Percentiles rank a stretch among this genome's conserved stretches.
phyloP scores from a whole-genome alignment of 768 basidiomycete genomes.

The Boletus subcaerulescens region DNA sequence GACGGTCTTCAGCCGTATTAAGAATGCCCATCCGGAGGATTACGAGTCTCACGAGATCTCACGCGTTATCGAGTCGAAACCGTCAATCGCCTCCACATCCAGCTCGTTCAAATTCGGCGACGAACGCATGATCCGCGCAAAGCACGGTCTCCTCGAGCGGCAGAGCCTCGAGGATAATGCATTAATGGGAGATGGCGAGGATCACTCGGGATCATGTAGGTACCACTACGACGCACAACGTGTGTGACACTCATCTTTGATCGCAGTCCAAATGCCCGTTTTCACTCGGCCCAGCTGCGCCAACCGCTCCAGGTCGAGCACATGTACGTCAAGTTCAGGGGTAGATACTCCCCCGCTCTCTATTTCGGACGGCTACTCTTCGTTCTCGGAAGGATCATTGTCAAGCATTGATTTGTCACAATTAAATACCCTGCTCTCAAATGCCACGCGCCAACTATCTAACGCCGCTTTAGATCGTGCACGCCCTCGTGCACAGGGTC shows the following conservation, averaged over 20 bases:
- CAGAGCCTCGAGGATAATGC: conserved; percentile 67
- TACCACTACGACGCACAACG: background rate
- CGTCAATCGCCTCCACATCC: conserved; percentile 63
- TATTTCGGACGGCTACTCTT: conserved; percentile 62
- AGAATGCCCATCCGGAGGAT: conserved; percentile 8
- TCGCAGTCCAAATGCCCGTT: conserved; percentile 47
- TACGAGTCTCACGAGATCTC: conserved; percentile 41
- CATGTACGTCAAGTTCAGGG: conserved; percentile 65
- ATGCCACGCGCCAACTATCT: conserved; percentile 50
- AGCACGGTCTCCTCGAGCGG: conserved; percentile 57
- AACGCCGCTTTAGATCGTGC: conserved; percentile 39
- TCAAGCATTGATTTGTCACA: conserved; percentile 74
- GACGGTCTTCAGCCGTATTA: conserved; percentile 38
- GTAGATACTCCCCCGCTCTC: conserved; percentile 71
- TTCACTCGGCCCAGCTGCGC: conserved; percentile 58
- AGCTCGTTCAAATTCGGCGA: conserved; percentile 59
- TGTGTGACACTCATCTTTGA: background rate
- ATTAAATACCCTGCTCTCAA: conserved; percentile 54
- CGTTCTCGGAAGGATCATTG: conserved; percentile 66
- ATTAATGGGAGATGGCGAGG: conserved; percentile 66
- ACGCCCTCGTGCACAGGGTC: conserved; percentile 51
- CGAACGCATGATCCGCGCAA: conserved; percentile 65
- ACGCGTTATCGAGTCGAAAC: conserved; percentile 51
- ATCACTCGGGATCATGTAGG: conserved; percentile 50
- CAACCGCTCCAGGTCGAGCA: conserved; percentile 61